These are phyloP conservation scores for Alopecurus myosuroides DNA, from an alignment of 176 grass and related monocot species.

Conservation along the genomic window DNA sequence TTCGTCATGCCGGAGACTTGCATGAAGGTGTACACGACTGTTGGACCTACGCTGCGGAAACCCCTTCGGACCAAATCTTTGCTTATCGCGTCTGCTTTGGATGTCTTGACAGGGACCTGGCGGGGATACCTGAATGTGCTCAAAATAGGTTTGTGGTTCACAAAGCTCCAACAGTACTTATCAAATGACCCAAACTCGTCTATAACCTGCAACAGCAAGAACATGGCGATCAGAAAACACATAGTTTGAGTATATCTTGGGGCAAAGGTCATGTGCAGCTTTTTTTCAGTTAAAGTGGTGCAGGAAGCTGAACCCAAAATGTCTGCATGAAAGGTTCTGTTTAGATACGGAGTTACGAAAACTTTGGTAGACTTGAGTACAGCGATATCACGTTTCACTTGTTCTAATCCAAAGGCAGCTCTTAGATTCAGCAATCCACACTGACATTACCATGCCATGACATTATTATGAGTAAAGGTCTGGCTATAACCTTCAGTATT, in stretches of 20 bases:
- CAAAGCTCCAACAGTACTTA: slow-evolving; percentile 88
- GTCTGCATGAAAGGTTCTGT: not conserved
- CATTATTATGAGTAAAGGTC: not conserved
- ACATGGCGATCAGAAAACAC: not conserved
- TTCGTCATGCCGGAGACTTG: slow-evolving; percentile 87
- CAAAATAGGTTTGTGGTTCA: slow-evolving; percentile 74
- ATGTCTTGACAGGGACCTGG: slow-evolving; percentile 82
- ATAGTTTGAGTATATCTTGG: not conserved
- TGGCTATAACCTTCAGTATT: slow-evolving; percentile 66
- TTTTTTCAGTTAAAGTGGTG: not conserved
- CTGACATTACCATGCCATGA: not conserved
- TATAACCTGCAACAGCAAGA: slow-evolving; percentile 36
- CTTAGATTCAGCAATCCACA: not conserved
- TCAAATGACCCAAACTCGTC: slow-evolving; percentile 93
- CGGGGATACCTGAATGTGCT: slow-evolving; percentile 85
- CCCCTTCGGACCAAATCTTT: slow-evolving; percentile 90
- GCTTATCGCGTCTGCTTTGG: slow-evolving; percentile 92
- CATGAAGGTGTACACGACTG: slow-evolving; percentile 94
- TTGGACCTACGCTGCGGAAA: slow-evolving; percentile 78
- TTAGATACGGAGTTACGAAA: not conserved
- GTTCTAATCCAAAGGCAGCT: not conserved
- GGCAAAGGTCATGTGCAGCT: not conserved
- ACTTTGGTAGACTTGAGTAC: not conserved
- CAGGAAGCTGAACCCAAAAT: not conserved
- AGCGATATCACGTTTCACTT: not conserved